Evolutionary conservation across 257 asterid species (phyloP).

Genomic region (Thymus quinquecostatus): DNA sequence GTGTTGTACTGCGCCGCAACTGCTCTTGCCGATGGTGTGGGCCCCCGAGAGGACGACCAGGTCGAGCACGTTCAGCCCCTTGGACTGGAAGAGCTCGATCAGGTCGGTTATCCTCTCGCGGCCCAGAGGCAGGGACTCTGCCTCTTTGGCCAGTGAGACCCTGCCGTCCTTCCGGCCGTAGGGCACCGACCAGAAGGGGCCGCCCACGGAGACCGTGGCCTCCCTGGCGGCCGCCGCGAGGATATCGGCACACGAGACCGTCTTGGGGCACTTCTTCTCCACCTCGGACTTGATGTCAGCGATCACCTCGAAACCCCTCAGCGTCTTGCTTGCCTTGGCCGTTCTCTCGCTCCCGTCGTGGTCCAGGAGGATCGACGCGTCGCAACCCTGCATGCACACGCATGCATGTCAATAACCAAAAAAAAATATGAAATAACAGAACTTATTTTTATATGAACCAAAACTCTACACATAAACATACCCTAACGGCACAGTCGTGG

Average conservation of each 20-base stretch:
- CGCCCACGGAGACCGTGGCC: constrained; percentile 54
- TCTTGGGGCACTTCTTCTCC: constrained; percentile 55
- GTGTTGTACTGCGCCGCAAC: constrained; percentile 62
- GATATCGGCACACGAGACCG: constrained; percentile 67
- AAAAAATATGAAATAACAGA: too few relatives aligned
- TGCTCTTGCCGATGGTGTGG: constrained; percentile 74
- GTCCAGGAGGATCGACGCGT: constrained; percentile 56
- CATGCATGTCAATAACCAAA: too few relatives aligned
- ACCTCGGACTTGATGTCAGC: constrained; percentile 54
- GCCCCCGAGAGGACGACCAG: constrained; percentile 73
- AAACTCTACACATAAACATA: constrained; percentile 20
- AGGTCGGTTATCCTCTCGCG: constrained; percentile 51
- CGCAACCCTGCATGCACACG: constrained; percentile 52
- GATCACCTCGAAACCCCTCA: constrained; percentile 55
- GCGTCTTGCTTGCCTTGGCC: constrained; percentile 46
- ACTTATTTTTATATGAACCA: too few relatives aligned
- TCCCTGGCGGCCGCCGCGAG: constrained; percentile 60
- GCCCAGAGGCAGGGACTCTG: constrained; percentile 48
- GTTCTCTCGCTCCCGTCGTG: constrained; percentile 56
- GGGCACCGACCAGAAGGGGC: constrained; percentile 63
- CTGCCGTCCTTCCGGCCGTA: constrained; percentile 63
- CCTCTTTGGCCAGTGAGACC: constrained; percentile 43
- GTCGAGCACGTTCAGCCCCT: constrained; percentile 56
- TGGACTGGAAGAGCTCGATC: constrained; percentile 54
- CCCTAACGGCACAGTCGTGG: constrained; percentile 61